phyloP scores from a whole-genome alignment of 2,329 filamentous ascomycete genomes.

The Neophaeococcomyces aloes region DNA sequence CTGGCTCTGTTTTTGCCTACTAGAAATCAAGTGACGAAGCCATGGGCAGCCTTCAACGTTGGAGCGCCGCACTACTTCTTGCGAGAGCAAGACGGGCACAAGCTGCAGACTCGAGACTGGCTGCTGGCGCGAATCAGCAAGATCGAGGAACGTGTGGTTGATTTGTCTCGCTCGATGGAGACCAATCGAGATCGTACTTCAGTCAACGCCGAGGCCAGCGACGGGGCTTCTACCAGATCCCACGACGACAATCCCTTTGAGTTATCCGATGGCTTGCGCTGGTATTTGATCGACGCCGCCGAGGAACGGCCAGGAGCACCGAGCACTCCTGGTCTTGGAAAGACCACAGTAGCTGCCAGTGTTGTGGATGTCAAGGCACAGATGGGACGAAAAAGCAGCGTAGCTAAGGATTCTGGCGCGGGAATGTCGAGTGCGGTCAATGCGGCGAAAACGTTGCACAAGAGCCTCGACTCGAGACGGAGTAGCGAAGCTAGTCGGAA shows the following conservation, averaged over 20 bases:
- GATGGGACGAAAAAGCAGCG: constrained; percentile 26
- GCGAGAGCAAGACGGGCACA: constrained; percentile 81
- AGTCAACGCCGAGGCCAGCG: constrained; percentile 40
- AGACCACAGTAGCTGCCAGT: constrained; percentile 80
- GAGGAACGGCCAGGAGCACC: constrained; percentile 90
- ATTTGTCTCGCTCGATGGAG: constrained; percentile 70
- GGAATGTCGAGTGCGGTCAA: constrained; percentile 22
- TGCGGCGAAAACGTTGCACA: constrained; percentile 59
- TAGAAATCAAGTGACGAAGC: constrained; percentile 82
- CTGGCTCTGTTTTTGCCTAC: constrained; percentile 89
- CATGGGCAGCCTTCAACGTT: constrained; percentile 98
- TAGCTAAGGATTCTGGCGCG: constrained; percentile 12
- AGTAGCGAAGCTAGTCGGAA: constrained; percentile 81
- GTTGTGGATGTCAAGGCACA: constrained; percentile 73
- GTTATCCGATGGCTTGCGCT: constrained; percentile 83
- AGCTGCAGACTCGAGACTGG: constrained; percentile 79
- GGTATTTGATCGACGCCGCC: constrained; percentile 88
- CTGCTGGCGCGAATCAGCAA: constrained; percentile 87
- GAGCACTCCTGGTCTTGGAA: constrained; percentile 81
- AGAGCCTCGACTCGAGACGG: constrained; percentile 80
- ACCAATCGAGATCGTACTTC: constrained; percentile 31
- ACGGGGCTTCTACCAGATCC: constrained; percentile 40
- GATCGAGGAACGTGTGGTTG: constrained; percentile 85
- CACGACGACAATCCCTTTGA: constrained; percentile 92
- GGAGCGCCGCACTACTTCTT: constrained; percentile 96